Conservation (phyloP, 176 grass and related monocot species). For the Oryza punctata region DNA sequence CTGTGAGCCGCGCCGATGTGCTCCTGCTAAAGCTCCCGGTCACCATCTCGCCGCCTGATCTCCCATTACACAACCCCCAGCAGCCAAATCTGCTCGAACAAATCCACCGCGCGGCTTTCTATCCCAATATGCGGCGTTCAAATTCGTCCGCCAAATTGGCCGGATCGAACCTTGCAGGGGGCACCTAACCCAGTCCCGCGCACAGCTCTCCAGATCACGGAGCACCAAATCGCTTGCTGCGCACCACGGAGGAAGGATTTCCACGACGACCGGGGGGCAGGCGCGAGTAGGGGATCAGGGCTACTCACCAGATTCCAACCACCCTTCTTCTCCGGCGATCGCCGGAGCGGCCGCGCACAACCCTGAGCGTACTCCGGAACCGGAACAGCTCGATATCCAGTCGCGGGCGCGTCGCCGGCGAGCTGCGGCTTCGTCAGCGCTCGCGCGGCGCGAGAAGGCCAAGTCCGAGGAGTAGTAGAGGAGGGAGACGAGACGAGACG, state of each 20-base stretch:
- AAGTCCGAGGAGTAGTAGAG: neutral
- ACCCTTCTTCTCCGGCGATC: constrained; percentile 6
- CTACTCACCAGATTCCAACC: constrained; percentile 27
- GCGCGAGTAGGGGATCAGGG: neutral
- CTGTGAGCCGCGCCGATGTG: constrained; percentile 58
- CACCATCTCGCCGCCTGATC: constrained; percentile 55
- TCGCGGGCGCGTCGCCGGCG: neutral
- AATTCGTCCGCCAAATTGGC: neutral
- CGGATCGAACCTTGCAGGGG: constrained; percentile 9
- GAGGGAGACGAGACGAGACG: constrained; percentile 12
- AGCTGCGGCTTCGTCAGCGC: neutral
- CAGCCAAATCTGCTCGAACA: neutral
- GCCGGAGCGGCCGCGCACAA: neutral
- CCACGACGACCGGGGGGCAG: neutral
- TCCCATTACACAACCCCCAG: constrained; percentile 42
- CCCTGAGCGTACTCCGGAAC: neutral
- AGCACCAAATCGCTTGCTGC: neutral
- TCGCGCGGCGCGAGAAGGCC: neutral
- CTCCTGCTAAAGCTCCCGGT: constrained; percentile 62
- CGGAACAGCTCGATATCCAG: neutral
- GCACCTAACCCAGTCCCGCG: neutral
- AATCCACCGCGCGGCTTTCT: neutral
- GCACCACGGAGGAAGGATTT: no score
- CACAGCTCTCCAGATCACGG: constrained; percentile 5
- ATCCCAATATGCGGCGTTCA: neutral